Conservation (phyloP, 2,329 filamentous ascomycete species). For the Paecilomyces niveus region DNA sequence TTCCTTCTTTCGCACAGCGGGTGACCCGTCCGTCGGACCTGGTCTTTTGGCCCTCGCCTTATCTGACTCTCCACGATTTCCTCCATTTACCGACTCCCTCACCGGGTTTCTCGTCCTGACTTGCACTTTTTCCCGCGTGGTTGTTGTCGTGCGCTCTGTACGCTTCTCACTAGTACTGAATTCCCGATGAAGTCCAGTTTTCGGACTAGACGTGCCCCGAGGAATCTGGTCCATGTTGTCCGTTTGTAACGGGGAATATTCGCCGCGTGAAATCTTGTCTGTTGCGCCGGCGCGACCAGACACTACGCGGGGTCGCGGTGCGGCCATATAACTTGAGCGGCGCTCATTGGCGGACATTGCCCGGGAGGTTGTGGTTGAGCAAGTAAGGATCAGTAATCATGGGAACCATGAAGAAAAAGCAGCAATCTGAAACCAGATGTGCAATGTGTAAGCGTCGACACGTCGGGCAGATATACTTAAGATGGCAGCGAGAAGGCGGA, state of each 20-base stretch:
- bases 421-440: background rate
- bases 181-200: slow-evolving; percentile 25
- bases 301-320: slow-evolving; percentile 32
- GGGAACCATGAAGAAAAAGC: slow-evolving; percentile 4
- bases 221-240: slow-evolving; percentile 25
- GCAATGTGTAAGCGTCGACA: background rate
- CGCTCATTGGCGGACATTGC: slow-evolving; percentile 35
- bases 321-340: slow-evolving; percentile 30
- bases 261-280: slow-evolving; percentile 20
- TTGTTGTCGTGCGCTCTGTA: slow-evolving; percentile 42
- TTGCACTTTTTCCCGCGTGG: slow-evolving; percentile 57
- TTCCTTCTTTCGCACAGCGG: slow-evolving; percentile 23
- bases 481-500: slow-evolving; percentile 2
- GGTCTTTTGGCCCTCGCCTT: slow-evolving; percentile 23
- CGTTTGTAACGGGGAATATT: slow-evolving; percentile 21
- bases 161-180: slow-evolving; percentile 32
- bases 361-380: slow-evolving; percentile 17
- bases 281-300: slow-evolving; percentile 32
- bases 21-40: slow-evolving; percentile 16
- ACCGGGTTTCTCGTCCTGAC: slow-evolving; percentile 54
- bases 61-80: slow-evolving; percentile 28
- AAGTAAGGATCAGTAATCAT: background rate
- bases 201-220: slow-evolving; percentile 23
- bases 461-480: background rate
- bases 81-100: slow-evolving; percentile 29